Percentiles rank a stretch among this genome's conserved stretches.
Evolutionary conservation across 371 early-diverging fungal genomes (phyloP).

Genomic region (Mortierella sp.): DNA sequence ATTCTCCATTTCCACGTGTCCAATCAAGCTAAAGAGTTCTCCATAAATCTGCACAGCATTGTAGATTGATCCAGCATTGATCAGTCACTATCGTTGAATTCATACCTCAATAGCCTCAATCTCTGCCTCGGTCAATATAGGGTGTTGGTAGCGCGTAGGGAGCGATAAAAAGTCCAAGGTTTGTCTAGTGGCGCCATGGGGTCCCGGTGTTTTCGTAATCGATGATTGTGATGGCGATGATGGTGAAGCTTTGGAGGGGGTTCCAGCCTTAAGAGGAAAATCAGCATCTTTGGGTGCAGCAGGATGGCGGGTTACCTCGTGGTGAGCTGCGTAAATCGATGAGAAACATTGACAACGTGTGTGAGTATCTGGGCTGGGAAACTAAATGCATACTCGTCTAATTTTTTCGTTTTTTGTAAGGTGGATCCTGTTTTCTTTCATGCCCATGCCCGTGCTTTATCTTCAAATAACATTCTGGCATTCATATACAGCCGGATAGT

Average conservation of each 20-base stretch:
- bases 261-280: conserved; percentile 34
- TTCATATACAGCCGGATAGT: no score
- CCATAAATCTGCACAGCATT: no score
- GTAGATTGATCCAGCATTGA: no score
- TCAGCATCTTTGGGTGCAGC: conserved; percentile 45
- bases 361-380: background rate
- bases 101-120: conserved; percentile 65
- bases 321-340: conserved; percentile 21
- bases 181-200: conserved; percentile 26
- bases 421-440: no score
- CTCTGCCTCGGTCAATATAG: conserved; percentile 59
- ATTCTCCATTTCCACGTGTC: background rate
- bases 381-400: background rate
- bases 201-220: conserved; percentile 22
- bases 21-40: background rate
- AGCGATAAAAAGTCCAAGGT: conserved; percentile 58
- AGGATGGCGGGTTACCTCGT: conserved; percentile 40
- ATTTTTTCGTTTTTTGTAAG: no score
- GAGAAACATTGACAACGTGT: background rate
- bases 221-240: conserved; percentile 14
- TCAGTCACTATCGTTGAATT: background rate
- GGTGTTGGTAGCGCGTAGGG: conserved; percentile 60
- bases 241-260: conserved; percentile 6
- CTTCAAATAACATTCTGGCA: no score
- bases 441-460: no score